A percentile compares a stretch with the other conserved stretches of the same genome.
phyloP scores from a whole-genome alignment of 2,329 filamentous ascomycete species.

The Penicillium sp. region DNA sequence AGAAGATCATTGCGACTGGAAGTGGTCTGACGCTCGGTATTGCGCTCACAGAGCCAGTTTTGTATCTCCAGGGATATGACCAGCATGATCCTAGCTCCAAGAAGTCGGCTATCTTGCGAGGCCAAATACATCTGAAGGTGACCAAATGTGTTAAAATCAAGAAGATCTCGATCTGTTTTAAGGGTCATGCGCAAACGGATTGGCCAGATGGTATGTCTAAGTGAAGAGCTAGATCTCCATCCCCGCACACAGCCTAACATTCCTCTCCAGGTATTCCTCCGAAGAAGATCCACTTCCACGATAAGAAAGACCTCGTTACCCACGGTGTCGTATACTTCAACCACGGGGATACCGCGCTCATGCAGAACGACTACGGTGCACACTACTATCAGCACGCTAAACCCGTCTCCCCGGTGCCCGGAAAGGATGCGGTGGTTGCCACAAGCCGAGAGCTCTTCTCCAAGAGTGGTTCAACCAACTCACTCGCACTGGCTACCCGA shows the following conservation, averaged over 20 bases:
- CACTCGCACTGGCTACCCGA: constrained; percentile 42
- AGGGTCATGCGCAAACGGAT: constrained; percentile 82
- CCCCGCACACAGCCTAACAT: constrained; percentile 3
- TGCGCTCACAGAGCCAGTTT: constrained; percentile 49
- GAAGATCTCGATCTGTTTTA: constrained; percentile 81
- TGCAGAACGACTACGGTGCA: constrained; percentile 62
- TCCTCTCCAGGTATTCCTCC: constrained; percentile 70
- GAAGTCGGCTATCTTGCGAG: constrained; percentile 79
- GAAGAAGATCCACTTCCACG: constrained; percentile 76
- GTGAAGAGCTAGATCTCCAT: neutral
- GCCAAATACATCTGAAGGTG: constrained; percentile 77
- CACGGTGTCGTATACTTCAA: constrained; percentile 95
- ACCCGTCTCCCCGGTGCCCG: constrained; percentile 27
- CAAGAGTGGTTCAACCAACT: constrained; percentile 41
- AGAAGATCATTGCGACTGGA: constrained; percentile 50
- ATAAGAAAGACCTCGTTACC: constrained; percentile 82
- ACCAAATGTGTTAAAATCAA: constrained; percentile 93
- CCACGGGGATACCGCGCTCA: constrained; percentile 41
- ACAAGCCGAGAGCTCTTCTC: constrained; percentile 39
- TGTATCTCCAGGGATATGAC: constrained; percentile 52
- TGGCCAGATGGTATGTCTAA: constrained; percentile 76
- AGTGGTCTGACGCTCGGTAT: constrained; percentile 50
- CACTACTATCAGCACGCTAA: constrained; percentile 60
- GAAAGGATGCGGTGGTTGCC: constrained; percentile 34
- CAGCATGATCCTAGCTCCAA: constrained; percentile 55